A percentile compares a stretch with the other conserved stretches of the same genome.
Conservation (phyloP, 129 eudicot genomes). For the carrot (Daucus carota) region DNA sequence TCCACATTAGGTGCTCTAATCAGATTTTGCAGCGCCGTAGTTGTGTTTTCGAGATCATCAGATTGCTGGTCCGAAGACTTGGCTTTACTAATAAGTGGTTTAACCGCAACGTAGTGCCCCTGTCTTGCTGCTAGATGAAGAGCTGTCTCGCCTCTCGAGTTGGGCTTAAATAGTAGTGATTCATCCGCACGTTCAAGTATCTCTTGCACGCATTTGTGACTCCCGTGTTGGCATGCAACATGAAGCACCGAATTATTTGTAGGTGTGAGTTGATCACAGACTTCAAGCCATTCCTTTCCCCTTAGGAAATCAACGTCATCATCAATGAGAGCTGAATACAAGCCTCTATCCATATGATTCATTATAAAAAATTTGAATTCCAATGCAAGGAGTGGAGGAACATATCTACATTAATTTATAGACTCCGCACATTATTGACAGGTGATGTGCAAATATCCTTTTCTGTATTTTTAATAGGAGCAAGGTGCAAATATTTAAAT, state of each 20-base stretch:
- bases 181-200: not conserved
- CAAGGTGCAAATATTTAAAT: not conserved
- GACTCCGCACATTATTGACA: too few relatives aligned
- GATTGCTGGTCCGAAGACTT: not conserved
- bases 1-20: not conserved
- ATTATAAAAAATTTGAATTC: too few relatives aligned
- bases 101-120: not conserved
- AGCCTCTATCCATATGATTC: not conserved
- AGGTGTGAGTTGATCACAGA: not conserved
- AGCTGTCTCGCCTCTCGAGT: slow-evolving; percentile 2
- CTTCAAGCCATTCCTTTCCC: not conserved
- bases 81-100: not conserved
- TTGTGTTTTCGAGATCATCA: not conserved
- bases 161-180: not conserved
- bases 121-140: not conserved
- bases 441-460: too few relatives aligned
- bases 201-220: not conserved
- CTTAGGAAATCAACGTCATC: not conserved
- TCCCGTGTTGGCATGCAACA: not conserved
- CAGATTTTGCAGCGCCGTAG: not conserved
- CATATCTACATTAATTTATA: too few relatives aligned
- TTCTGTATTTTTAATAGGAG: too few relatives aligned
- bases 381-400: too few relatives aligned
- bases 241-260: not conserved
- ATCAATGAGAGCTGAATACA: not conserved